Base-by-base conservation (phyloP, 2,329 filamentous ascomycete species). In the Dactylellina cionopaga region DNA sequence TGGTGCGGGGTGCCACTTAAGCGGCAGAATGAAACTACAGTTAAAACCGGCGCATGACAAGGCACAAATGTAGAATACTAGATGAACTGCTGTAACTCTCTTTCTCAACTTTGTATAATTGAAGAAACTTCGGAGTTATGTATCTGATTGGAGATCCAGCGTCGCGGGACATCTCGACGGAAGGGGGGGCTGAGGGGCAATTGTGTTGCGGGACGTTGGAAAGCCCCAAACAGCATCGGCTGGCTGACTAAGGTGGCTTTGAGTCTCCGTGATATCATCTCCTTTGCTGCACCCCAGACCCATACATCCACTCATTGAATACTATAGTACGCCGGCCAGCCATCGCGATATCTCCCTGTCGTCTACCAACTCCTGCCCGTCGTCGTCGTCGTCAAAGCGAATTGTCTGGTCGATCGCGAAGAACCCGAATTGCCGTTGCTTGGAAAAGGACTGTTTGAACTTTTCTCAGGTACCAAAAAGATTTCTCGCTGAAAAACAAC, bases 401-500 rank as follows among this genome's bases (percentile, higher is more conserved):
- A 17, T 33, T 33, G 15, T 11, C 17, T n/a, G n/a, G n/a, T n/a
- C n/a, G n/a, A 15, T 43, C 39, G 39, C 9, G 22, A 19, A 3
- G 35, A 3, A 10, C 35, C 19, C 44, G 44, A 47, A 33, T 11
- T 51, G 39, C 17, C 35, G 51, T 55, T 55, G 19, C 29, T 47
- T 27, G 43, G 43, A 47, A 52, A 37, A 52, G 9, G 17, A 35
- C 47, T 64, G 59, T 65, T 65, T 65, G 47, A 52, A 47, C 46
- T 43, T 63, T 63, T 63, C 31, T 43, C 60, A 65, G 60, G 60
- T 39, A 65, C 60, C 60, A 55, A 65, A 63, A 65, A 56, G 25
- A 46, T 65, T 55, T 65, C 60, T 63, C 46, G 58, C 46, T 62
- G 63, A 71, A 71, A 62, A 59, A 54, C 31, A 59, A 19, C 46